Base-by-base conservation (phyloP, 495 filamentous ascomycete genomes). In the Tuber umbilicatum region DNA sequence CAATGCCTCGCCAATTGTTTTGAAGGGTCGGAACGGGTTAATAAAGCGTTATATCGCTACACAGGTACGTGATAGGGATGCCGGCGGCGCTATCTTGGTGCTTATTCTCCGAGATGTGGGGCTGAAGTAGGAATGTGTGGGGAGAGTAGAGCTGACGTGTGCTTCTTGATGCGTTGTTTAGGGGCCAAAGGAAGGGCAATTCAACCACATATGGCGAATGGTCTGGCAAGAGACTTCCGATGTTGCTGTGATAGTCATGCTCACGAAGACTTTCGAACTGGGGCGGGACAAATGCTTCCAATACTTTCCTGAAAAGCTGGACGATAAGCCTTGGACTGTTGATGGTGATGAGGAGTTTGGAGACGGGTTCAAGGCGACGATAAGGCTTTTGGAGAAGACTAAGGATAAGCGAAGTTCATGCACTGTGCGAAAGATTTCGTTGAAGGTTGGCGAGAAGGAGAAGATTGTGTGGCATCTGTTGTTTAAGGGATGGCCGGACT, bases 181-280 rank as follows among this genome's bases (percentile, higher is more conserved):
- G 87, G 94, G 94, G 14, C 95, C 95, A 1, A 97, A 94, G 83
- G 83, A 86, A 76, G 86, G 87, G 10, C 88, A 87, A 6, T 85
- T 90, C 50, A 87, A 90, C 76, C 92, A 97, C 80, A 91, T 96
- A 67, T 99, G 94, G 93, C 92, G 95, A 77, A 99, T 99, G 95
- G 86, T 97, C 40, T 93, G 93, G 84, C 90, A 97, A 73, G 93
- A 97, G 84, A 90, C 90, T 38, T 83, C 87, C 37, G 89, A 90
- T 47, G 90, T 92, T 0, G 92, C 89, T 2, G 93, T 99, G 37
- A 91, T 99, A 71, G 90, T 98, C 41, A 98, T 98, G 96, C 88
- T 98, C 76, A 98, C 94, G 35, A 92, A 94, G 81, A 97, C 92
- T 0, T 89, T 92, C 75, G 94, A 97, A 82, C 85, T 86, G 3